Conservation (phyloP, 2,329 filamentous ascomycete genomes). For the Rutstroemia sp. region DNA sequence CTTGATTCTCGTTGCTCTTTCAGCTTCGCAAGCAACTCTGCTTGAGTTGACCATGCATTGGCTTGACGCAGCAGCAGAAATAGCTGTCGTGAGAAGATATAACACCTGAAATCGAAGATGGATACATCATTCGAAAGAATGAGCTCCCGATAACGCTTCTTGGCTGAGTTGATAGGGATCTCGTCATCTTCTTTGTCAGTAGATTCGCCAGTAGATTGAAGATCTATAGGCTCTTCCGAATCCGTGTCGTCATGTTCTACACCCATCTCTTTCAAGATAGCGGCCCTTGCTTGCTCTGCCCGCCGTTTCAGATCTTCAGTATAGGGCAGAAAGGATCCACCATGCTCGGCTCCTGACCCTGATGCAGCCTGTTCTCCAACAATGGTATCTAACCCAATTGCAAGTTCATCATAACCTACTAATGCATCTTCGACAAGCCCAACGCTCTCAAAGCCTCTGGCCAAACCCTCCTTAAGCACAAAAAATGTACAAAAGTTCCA, state of each 20-base stretch:
- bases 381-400: slow-evolving; percentile 75
- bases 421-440: slow-evolving; percentile 92
- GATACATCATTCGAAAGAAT: slow-evolving; percentile 95
- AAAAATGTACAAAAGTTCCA: slow-evolving; percentile 99
- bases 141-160: slow-evolving; percentile 82
- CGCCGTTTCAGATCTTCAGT: slow-evolving; percentile 66
- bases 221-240: slow-evolving; percentile 38
- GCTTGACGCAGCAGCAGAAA: slow-evolving; percentile 73
- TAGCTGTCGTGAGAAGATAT: slow-evolving; percentile 87
- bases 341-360: slow-evolving; percentile 55
- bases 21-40: slow-evolving; percentile 54
- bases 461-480: slow-evolving; percentile 90
- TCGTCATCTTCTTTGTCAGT: slow-evolving; percentile 39
- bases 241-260: slow-evolving; percentile 31
- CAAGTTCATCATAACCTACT: slow-evolving; percentile 90
- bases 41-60: slow-evolving; percentile 58
- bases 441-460: slow-evolving; percentile 90
- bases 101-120: slow-evolving; percentile 88
- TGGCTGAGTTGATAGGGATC: slow-evolving; percentile 54
- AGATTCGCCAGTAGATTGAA: slow-evolving; percentile 38
- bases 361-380: slow-evolving; percentile 63
- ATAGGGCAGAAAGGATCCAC: slow-evolving; percentile 62
- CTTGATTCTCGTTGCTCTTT: slow-evolving; percentile 54
- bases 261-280: slow-evolving; percentile 30
- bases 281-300: slow-evolving; percentile 44